Percentiles rank a stretch among this genome's conserved stretches.
These are phyloP conservation scores for Alternaria atra DNA, from an alignment of 2,329 filamentous ascomycete species.

Conservation along the genomic window DNA sequence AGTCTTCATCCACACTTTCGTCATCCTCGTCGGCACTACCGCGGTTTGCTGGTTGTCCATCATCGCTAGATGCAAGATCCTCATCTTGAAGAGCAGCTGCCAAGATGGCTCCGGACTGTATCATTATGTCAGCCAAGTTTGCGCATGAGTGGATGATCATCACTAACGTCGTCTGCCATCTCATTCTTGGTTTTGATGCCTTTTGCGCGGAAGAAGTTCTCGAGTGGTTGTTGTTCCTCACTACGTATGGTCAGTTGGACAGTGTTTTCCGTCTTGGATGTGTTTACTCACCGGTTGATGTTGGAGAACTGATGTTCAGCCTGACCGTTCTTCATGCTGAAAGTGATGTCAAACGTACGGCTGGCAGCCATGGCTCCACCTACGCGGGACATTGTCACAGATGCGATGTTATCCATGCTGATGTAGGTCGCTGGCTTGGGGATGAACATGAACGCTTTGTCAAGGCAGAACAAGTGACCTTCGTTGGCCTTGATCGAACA, in stretches of 20 bases:
- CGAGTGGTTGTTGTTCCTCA: constrained; percentile 95
- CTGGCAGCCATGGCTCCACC: constrained; percentile 92
- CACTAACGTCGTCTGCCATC: constrained; percentile 90
- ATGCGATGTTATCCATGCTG: constrained; percentile 89
- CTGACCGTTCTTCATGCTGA: constrained; percentile 85
- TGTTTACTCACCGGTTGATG: constrained; percentile 77
- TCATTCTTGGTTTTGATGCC: constrained; percentile 97
- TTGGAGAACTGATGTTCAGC: constrained; percentile 97
- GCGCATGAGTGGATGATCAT: not conserved
- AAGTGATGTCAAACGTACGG: constrained; percentile 96
- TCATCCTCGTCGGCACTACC: constrained; percentile 96
- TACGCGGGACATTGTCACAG: constrained; percentile 94
- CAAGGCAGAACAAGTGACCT: constrained; percentile 94
- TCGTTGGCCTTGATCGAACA: constrained; percentile 99
- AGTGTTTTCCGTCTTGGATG: not conserved
- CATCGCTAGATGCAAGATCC: constrained; percentile 81
- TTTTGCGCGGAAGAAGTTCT: constrained; percentile 97
- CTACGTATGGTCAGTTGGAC: constrained; percentile 50
- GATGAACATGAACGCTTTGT: constrained; percentile 99
- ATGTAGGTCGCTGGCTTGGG: constrained; percentile 98
- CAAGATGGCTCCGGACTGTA: constrained; percentile 67
- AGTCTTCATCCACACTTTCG: constrained; percentile 95
- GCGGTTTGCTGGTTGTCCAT: constrained; percentile 76
- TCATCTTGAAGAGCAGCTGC: constrained; percentile 85
- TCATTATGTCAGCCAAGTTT: constrained; percentile 34